Base-by-base conservation (phyloP, 2,329 filamentous ascomycete species). In the Grosmannia penicillata region DNA sequence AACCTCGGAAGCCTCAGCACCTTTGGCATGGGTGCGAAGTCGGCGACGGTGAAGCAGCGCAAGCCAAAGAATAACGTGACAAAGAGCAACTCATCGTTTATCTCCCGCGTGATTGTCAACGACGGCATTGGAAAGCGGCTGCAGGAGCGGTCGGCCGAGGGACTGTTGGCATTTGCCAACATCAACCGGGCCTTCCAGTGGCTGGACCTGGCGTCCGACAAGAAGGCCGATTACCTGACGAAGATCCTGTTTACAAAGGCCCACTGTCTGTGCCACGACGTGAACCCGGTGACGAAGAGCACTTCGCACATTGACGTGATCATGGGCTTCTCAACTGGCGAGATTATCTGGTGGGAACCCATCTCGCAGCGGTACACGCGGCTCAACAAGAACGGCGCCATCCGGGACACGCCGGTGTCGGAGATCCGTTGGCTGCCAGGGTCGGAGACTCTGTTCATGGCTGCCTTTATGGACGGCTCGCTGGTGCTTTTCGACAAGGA, bases 41-140 rank as follows among this genome's bases (percentile, higher is more conserved):
- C 87, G 51, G 70, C 73, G 29, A 76, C 43, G 37, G 31, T 73
- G 46, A 95, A 95, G 66, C 72, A 76, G 55, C 75, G 79, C 53
- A 98, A 98, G 57, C 91, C 91, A 3, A 98, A 96, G 68, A 96
- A 89, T 60, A 96, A 93, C 57, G 91, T 98, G 57, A 78, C 89
- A 37, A 98, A 98, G 66, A 96, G 86, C 62, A 96, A 94, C 58
- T 98, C 91, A 9, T 94, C 89, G 1, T 98, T 95, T 54, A 91
- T 98, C 23, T 95, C 89, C n/a, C 69, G 91, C 39, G 89, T 95
- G 24, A 94, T 96, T 46, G 78, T 86, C 14, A 83, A 94, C 51
- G 91, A 98, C 50, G 69, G 70, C 5, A 59, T 93, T 39, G 69
- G 72, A 18, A 93, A 91, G 59, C 78, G 82, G 46, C 59, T 96